Percentiles rank a stretch among this genome's conserved stretches.
These are phyloP conservation scores for Xylaria sp. DNA, from an alignment of 2,329 filamentous ascomycete genomes.

Conservation along the genomic window DNA sequence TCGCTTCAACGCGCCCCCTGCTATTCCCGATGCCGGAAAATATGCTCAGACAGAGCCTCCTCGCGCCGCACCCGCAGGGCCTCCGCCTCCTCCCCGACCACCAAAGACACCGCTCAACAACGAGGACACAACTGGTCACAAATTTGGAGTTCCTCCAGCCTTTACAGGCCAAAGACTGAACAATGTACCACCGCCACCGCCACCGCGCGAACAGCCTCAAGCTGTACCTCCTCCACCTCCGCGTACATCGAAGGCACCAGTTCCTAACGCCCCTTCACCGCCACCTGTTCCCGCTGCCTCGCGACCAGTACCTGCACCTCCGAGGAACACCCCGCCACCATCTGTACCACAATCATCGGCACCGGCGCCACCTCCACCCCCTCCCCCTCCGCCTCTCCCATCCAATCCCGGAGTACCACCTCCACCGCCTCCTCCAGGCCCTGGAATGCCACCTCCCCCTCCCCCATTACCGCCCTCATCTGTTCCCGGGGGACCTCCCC, in stretches of 20 bases:
- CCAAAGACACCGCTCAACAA: conserved; percentile 79
- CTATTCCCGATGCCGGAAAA: conserved; percentile 89
- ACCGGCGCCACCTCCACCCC: conserved; percentile 44
- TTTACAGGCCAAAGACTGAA: conserved; percentile 72
- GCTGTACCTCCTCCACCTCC: conserved; percentile 45
- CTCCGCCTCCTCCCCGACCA: conserved; percentile 75
- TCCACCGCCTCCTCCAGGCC: conserved; percentile 45
- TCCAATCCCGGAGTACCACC: conserved; percentile 29
- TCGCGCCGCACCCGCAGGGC: conserved; percentile 62
- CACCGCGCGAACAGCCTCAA: conserved; percentile 58
- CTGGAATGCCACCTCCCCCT: conserved; percentile 48
- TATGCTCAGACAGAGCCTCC: conserved; percentile 70
- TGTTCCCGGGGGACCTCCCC: conserved; percentile 23
- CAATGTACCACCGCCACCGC: conserved; percentile 78
- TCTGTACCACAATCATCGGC: conserved; percentile 45
- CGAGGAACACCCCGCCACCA: conserved; percentile 60
- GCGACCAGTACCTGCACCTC: conserved; percentile 64
- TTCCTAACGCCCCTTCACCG: conserved; percentile 52
- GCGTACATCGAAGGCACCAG: conserved; percentile 54
- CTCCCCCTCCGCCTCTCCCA: conserved; percentile 35
- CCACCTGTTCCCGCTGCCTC: conserved; percentile 61
- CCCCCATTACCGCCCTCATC: conserved; percentile 35
- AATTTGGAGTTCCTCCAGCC: conserved; percentile 82
- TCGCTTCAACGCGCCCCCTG: conserved; percentile 86
- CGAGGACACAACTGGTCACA: conserved; percentile 61